Evolutionary conservation across 345 rosid species (phyloP).

Genomic region (Euphorbia lathyris): DNA sequence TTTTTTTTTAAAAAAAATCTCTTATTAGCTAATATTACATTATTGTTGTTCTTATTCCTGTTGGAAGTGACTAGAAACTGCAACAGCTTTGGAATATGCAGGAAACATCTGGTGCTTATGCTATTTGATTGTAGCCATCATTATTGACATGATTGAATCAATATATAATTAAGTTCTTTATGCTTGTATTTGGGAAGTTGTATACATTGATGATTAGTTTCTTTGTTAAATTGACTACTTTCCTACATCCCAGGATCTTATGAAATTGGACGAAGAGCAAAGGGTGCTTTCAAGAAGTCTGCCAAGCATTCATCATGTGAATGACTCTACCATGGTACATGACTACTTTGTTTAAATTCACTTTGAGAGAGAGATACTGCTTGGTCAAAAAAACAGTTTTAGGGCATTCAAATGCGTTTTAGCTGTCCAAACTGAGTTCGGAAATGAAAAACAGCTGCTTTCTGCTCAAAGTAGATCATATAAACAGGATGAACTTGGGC

Average conservation of each 20-base stretch:
- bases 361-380: not conserved
- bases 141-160: not conserved
- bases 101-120: not conserved
- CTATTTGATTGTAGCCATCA: not conserved
- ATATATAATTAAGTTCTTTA: not conserved
- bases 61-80: not conserved
- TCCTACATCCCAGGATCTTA: conserved; percentile 56
- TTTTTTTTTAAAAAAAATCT: not conserved
- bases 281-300: conserved; percentile 67
- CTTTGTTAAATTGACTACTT: conserved; percentile 3
- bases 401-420: not conserved
- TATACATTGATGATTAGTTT: not conserved
- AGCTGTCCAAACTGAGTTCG: not conserved
- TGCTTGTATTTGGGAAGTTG: conserved; percentile 2
- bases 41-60: not conserved
- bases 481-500: not conserved
- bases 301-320: conserved; percentile 73
- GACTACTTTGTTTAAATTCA: conserved; percentile 6
- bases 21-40: conserved; percentile 8
- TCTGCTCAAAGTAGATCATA: not conserved
- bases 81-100: not conserved
- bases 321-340: conserved; percentile 71
- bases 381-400: not conserved
- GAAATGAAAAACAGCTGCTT: not conserved
- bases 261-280: conserved; percentile 73